These are phyloP conservation scores for Arthroderma sp. DNA, from an alignment of 2,329 filamentous ascomycete species.

Conservation along the genomic window DNA sequence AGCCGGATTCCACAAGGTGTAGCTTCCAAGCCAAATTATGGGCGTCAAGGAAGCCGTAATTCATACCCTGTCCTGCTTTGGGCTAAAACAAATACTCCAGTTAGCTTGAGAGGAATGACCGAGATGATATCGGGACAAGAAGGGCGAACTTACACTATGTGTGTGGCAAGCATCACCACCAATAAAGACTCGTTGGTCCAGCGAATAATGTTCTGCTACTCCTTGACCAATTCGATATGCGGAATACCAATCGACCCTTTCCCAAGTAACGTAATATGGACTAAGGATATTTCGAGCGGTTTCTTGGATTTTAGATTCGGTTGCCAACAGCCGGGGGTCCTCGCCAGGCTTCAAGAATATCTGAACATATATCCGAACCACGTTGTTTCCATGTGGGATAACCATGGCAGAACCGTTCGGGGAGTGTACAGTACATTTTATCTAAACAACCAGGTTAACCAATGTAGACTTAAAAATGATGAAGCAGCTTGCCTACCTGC, in stretches of 20 bases:
- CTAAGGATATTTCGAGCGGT: conserved; percentile 45
- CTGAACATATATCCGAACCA: conserved; percentile 40
- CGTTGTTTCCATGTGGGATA: conserved; percentile 53
- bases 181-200: conserved; percentile 54
- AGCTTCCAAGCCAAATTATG: conserved; percentile 95
- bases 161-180: conserved; percentile 53
- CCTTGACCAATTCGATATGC: conserved; percentile 54
- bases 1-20: conserved; percentile 73
- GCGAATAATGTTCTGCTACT: conserved; percentile 50
- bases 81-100: conserved; percentile 24
- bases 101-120: neutral
- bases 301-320: conserved; percentile 45
- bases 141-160: conserved; percentile 31
- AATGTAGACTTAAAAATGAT: conserved; percentile 41
- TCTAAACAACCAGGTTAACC: conserved; percentile 4
- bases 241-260: conserved; percentile 53
- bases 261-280: conserved; percentile 50
- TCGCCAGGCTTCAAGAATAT: conserved; percentile 49
- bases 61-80: conserved; percentile 53
- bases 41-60: conserved; percentile 49
- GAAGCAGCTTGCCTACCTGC: conserved; percentile 73
- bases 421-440: conserved; percentile 58
- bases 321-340: conserved; percentile 47
- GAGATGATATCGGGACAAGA: neutral
- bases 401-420: conserved; percentile 68